These are phyloP conservation scores for Ophioceras dolichostomum DNA, from an alignment of 2,329 filamentous ascomycete genomes.

Conservation along the genomic window DNA sequence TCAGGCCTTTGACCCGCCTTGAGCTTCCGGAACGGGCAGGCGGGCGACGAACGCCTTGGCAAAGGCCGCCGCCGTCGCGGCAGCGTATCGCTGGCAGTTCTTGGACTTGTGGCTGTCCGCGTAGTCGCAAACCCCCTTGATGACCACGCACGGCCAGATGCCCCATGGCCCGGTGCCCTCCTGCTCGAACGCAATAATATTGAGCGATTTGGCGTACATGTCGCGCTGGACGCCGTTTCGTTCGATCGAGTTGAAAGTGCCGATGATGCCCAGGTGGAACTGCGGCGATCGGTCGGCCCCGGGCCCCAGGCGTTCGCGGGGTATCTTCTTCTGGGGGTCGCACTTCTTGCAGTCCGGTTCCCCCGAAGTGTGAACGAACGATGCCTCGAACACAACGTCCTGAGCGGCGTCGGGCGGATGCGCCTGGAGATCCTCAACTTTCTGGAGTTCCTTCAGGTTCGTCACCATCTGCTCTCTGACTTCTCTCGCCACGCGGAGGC, in stretches of 20 bases:
- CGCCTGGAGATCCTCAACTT: too few relatives aligned
- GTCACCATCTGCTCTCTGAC: too few relatives aligned
- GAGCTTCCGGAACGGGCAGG: too few relatives aligned
- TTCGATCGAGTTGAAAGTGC: conserved; percentile 22
- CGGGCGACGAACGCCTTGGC: conserved; percentile 11
- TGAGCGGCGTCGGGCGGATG: background rate
- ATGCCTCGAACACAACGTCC: too few relatives aligned
- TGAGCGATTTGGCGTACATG: background rate
- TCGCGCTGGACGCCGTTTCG: conserved; percentile 20
- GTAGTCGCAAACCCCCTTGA: conserved; percentile 28
- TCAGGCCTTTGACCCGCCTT: too few relatives aligned
- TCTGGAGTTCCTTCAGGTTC: too few relatives aligned
- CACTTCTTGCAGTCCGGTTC: background rate
- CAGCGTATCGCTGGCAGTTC: conserved; percentile 22
- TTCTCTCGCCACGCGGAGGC: too few relatives aligned
- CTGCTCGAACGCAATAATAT: conserved; percentile 18
- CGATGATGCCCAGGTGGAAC: conserved; percentile 14
- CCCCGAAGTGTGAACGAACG: too few relatives aligned
- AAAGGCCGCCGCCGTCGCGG: conserved; percentile 16
- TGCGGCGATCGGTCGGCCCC: background rate
- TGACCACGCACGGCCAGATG: conserved; percentile 20
- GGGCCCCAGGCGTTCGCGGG: background rate
- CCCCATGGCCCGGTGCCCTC: conserved; percentile 15
- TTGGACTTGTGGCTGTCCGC: conserved; percentile 25
- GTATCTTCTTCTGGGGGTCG: background rate